Percentiles rank a stretch among this genome's conserved stretches.
phyloP scores from a whole-genome alignment of 768 basidiomycete genomes.

The Tricholoma hemisulphureum region DNA sequence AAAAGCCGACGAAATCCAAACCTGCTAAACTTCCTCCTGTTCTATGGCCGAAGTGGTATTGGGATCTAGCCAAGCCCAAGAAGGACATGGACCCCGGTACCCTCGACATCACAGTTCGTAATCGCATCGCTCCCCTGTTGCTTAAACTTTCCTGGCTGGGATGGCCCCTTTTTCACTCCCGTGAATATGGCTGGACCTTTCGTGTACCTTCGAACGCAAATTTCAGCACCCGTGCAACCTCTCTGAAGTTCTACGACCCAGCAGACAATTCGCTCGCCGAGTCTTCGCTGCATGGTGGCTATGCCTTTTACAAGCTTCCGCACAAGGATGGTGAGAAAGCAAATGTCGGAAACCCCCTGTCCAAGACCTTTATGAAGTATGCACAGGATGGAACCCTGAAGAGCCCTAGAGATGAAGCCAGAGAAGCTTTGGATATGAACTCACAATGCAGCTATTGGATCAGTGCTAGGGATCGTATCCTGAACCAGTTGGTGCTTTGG shows the following conservation, averaged over 20 bases:
- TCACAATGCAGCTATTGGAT: constrained; percentile 98
- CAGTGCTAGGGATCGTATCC: constrained; percentile 85
- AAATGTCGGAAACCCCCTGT: constrained; percentile 92
- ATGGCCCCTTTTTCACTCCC: constrained; percentile 81
- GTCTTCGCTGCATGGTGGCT: constrained; percentile 45
- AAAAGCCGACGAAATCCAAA: constrained; percentile 29
- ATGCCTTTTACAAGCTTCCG: constrained; percentile 85
- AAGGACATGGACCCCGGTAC: constrained; percentile 65
- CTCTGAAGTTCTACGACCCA: constrained; percentile 60
- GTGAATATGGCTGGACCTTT: constrained; percentile 89
- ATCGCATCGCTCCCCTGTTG: constrained; percentile 78
- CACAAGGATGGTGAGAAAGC: constrained; percentile 94
- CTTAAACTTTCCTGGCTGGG: constrained; percentile 85
- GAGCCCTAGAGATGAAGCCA: constrained; percentile 78
- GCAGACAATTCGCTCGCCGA: constrained; percentile 61
- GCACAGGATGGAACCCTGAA: constrained; percentile 84
- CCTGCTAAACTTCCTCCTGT: constrained; percentile 45
- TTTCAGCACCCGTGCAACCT: constrained; percentile 44
- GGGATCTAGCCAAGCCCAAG: constrained; percentile 79
- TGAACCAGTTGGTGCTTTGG: constrained; percentile 93
- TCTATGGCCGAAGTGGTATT: constrained; percentile 97
- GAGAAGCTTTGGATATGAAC: constrained; percentile 86
- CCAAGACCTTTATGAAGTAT: constrained; percentile 86
- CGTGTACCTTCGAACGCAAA: constrained; percentile 58
- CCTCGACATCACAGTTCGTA: constrained; percentile 83